Conservation (phyloP, 164 flowering plant species). For the Sextonia rubra region DNA sequence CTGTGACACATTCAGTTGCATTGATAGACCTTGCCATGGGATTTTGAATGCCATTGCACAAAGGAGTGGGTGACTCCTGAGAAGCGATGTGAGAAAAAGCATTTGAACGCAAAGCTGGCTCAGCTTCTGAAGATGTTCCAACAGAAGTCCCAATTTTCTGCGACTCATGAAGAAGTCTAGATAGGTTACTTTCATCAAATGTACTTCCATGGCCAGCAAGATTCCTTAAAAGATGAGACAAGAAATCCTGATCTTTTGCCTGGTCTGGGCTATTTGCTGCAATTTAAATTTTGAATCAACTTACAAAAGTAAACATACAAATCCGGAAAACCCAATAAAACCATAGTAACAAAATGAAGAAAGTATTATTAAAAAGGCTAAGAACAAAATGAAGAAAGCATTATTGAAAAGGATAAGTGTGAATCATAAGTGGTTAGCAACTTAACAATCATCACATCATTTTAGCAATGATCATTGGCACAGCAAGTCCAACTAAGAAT, state of each 20-base stretch:
- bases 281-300: slow-evolving; percentile 10
- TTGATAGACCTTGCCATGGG: slow-evolving; percentile 4
- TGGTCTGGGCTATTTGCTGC: slow-evolving; percentile 50
- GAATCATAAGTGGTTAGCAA: neutral
- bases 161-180: slow-evolving; percentile 30
- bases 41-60: slow-evolving; percentile 9
- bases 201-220: slow-evolving; percentile 35
- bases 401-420: neutral
- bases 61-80: slow-evolving; percentile 11
- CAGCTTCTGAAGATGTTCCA: slow-evolving; percentile 21
- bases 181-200: slow-evolving; percentile 34
- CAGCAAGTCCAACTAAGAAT: neutral
- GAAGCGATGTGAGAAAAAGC: slow-evolving; percentile 8
- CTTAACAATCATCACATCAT: neutral
- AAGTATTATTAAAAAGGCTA: neutral
- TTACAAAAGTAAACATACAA: neutral
- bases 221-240: slow-evolving; percentile 57
- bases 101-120: slow-evolving; percentile 26
- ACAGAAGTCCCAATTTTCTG: slow-evolving; percentile 26
- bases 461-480: neutral
- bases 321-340: neutral
- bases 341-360: neutral
- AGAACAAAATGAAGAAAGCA: neutral
- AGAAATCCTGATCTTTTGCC: slow-evolving; percentile 50
- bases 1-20: slow-evolving; percentile 9